Evolutionary conservation across 495 filamentous ascomycete genomes (phyloP), one percentile per base, ranked within the genome.

Genomic region (Penicillium paxilli): DNA sequence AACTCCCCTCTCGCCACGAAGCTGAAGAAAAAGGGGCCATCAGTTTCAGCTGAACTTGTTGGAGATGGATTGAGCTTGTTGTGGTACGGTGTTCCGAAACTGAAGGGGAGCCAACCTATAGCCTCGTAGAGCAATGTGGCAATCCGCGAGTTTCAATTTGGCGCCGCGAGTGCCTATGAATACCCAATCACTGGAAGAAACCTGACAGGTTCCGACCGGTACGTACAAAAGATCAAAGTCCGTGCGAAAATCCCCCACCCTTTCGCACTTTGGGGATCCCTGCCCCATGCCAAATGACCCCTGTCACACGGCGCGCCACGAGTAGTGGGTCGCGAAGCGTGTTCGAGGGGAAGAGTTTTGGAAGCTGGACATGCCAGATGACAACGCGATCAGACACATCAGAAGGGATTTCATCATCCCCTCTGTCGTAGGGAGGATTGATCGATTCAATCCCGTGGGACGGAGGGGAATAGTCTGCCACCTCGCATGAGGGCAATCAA

Each of bases 401-500:
- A 47, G 48, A 47, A 51, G 42, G 54, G 48, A 23, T n/a, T n/a
- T 33, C 17, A 11, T 23, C 26, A 32, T 32, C 11, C 30, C 30
- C 11, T 32, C 30, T 32, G 11, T 14, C 11, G 26, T 1, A 12
- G n/a, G 8, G 8, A 32, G 35, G 35, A 7, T 38, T 19, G 7
- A 38, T 4, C 17, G 8, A 19, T 38, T 38, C n/a, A 7, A 8
- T 14, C 16, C 49, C 37, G 25, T 42, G 49, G 49, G 26, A 42
- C 23, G 37, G 2, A 16, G 25, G 22, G 37, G 35, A 54, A 58
- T 64, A 60, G 57, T 58, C 33, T 38, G 42, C 25, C 21, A 33
- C 59, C 63, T 65, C 60, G 49, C 63, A 65, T 65, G 40, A 63
- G 63, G 46, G 16, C 42, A 44, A 44, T 66, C 60, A 55, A 47